These are phyloP conservation scores for Theobroma cacao DNA, from an alignment of 345 rosid species.

Conservation along the genomic window DNA sequence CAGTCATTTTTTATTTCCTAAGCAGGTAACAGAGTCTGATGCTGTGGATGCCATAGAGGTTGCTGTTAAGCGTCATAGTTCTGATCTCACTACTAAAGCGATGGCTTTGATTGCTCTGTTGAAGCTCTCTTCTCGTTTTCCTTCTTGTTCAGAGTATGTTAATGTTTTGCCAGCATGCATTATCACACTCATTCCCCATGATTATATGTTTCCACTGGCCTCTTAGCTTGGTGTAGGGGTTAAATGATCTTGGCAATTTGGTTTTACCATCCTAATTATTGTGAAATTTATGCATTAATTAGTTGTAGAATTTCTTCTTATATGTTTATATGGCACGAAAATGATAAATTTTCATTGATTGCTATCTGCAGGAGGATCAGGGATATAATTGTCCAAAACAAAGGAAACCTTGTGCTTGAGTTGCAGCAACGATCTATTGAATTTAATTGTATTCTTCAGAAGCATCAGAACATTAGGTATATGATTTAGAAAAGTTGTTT, in stretches of 20 bases:
- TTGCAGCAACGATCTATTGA: slow-evolving; percentile 98
- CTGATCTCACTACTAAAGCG: slow-evolving; percentile 80
- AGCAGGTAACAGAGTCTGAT: slow-evolving; percentile 90
- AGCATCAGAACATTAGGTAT: slow-evolving; percentile 83
- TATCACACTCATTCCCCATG: neutral
- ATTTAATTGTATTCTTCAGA: slow-evolving; percentile 81
- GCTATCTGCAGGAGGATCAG: slow-evolving; percentile 68
- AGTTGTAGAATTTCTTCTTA: neutral
- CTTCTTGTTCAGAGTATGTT: slow-evolving; percentile 87
- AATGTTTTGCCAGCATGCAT: slow-evolving; percentile 7
- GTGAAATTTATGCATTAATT: neutral
- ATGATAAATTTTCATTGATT: slow-evolving; percentile 14
- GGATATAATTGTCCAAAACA: slow-evolving; percentile 63
- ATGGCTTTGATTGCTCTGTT: slow-evolving; percentile 90
- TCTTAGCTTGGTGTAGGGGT: neutral
- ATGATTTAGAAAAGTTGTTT: slow-evolving; percentile 8
- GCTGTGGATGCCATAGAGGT: slow-evolving; percentile 82
- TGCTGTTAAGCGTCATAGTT: slow-evolving; percentile 59
- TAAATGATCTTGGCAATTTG: neutral
- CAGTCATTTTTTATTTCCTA: slow-evolving; percentile 22
- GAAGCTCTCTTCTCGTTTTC: slow-evolving; percentile 95
- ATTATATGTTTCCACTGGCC: neutral
- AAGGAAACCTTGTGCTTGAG: slow-evolving; percentile 92
- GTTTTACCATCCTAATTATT: neutral
- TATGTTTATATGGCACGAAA: slow-evolving; percentile 10